phyloP scores from a whole-genome alignment of 1,284 basidiomycete species.

The Cryptococcus sp. region DNA sequence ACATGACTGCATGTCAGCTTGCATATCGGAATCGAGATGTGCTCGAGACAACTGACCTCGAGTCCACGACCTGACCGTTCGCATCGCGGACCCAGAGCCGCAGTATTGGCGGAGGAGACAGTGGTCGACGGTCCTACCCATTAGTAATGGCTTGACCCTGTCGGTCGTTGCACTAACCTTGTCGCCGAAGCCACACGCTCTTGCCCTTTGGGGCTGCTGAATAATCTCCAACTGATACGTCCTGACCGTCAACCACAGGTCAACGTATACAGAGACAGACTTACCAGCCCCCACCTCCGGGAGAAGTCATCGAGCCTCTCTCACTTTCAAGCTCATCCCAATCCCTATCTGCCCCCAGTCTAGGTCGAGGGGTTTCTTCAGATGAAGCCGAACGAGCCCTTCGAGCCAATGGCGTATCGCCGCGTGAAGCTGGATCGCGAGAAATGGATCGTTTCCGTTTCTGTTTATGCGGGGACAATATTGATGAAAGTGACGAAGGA shows the following conservation, averaged over 20 bases:
- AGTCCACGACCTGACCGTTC: slow-evolving; percentile 64
- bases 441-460: not conserved
- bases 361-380: too few relatives aligned
- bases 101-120: slow-evolving; percentile 78
- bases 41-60: slow-evolving; percentile 48
- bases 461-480: not conserved
- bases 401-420: too few relatives aligned
- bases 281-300: slow-evolving; percentile 13
- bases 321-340: too few relatives aligned
- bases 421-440: not conserved
- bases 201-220: slow-evolving; percentile 78
- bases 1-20: slow-evolving; percentile 58
- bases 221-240: slow-evolving; percentile 75
- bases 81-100: slow-evolving; percentile 38
- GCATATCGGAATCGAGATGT: slow-evolving; percentile 1
- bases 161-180: slow-evolving; percentile 57
- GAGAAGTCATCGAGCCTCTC: too few relatives aligned
- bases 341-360: too few relatives aligned
- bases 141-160: slow-evolving; percentile 4
- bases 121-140: slow-evolving; percentile 74
- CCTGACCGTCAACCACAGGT: too few relatives aligned
- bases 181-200: slow-evolving; percentile 92
- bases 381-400: too few relatives aligned
- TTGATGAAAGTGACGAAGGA: not conserved
- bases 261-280: too few relatives aligned